Base-by-base conservation (phyloP, 192 early-diverging fungal genomes). In the Jimgerdemannia flammicorona region DNA sequence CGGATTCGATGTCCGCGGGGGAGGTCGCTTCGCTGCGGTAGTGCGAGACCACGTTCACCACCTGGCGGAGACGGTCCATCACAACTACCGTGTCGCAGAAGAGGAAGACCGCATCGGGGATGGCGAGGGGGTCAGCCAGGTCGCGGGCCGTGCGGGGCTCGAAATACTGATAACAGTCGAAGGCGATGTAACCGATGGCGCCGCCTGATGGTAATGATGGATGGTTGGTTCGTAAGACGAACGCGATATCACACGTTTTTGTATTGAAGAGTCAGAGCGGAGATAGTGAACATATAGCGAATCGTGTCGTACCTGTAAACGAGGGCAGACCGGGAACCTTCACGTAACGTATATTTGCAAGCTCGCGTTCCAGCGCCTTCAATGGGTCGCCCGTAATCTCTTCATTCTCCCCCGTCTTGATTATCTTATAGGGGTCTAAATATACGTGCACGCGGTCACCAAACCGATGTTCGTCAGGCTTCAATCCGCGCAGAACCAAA, bases 81-180 rank as follows among this genome's bases (percentile, higher is more conserved):
- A 98, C 88, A 20, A 99, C 93, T 17, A 99, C 85, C 3, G 95
- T 94, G 84, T 99, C 97, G 83, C 95, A 96, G 79, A 97, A 90
- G 85, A 99, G 84, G 73, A 99, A 94, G 18, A 98, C 86, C 59
- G 95, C 90, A 67, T 99, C 98, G 42, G 98, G 98, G 17, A 99
- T 84, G 14, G 87, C 94, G 18, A 98, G 81, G 10, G 94, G 92
- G 77, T 99, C 98, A 20, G 88, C 80, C 40, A 98, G 78, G 10
- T 91, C 87, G 67, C 90, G 86, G 63, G 89, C 91, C 3, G 95
- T 94, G 66, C 91, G 92, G 8, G 97, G 97, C 84, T 99, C 98
- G 92, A 99, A 99, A 81, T 97, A 95, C 80, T 94, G 92, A 65
- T 98, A 92, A 73, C 97, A 99, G 80, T 99, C 98, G 84, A 97